These are phyloP conservation scores for Kitagawia praeruptora DNA, from an alignment of 129 eudicot genomes.

Conservation along the genomic window DNA sequence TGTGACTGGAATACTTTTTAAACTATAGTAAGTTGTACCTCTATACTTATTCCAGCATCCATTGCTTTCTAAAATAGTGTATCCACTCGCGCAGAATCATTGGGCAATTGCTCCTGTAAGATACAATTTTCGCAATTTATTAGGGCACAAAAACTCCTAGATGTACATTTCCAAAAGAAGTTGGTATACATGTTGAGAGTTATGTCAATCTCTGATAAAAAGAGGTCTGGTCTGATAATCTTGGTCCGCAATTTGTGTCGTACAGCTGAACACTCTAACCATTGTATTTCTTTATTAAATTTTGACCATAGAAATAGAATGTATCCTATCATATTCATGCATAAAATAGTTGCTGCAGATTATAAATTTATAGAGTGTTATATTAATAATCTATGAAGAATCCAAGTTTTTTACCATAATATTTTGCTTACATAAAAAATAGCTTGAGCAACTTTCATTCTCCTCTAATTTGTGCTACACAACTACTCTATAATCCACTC, in stretches of 20 bases:
- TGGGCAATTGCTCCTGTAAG: constrained; percentile 85
- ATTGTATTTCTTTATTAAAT: too few relatives aligned
- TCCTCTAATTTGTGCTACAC: background rate
- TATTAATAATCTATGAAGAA: too few relatives aligned
- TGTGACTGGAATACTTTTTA: background rate
- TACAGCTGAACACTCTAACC: too few relatives aligned
- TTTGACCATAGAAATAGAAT: too few relatives aligned
- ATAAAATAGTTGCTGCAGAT: too few relatives aligned
- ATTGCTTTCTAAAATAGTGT: constrained; percentile 70
- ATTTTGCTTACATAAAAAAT: background rate
- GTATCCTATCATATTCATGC: too few relatives aligned
- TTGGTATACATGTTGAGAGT: background rate
- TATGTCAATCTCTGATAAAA: background rate
- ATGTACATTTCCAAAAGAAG: background rate
- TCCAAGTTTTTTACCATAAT: too few relatives aligned
- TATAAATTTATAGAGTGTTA: too few relatives aligned
- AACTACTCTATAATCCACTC: background rate
- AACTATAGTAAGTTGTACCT: constrained; percentile 39
- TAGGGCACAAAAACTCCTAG: background rate
- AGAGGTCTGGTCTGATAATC: too few relatives aligned
- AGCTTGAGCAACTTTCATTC: too few relatives aligned
- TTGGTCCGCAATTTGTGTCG: too few relatives aligned
- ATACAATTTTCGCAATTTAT: background rate
- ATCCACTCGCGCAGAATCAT: constrained; percentile 76
- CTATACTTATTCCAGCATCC: constrained; percentile 77